Evolutionary conservation across 164 flowering plant species (phyloP), one percentile per base, ranked within the genome.

Genomic region (Hamamelis virginiana): DNA sequence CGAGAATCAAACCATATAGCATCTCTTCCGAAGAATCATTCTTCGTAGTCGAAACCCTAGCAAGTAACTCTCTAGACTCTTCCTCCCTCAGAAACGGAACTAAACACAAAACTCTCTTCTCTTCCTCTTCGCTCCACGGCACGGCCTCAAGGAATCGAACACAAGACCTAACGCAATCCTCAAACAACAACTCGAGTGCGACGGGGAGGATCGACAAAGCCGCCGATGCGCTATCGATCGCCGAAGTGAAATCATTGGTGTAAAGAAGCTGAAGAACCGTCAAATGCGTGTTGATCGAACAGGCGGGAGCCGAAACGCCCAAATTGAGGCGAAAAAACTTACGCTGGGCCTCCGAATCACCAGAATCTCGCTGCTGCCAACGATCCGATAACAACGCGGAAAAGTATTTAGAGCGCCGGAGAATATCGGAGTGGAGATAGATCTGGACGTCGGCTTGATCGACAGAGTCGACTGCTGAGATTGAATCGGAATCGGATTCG

Each of bases 61-160:
- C 81, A 8, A 89, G 71, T 26, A 92, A 86, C 56, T 88, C 94
- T 41, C 52, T 43, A 1, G 89, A 80, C 53, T 95, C 98, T 9
- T 86, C 97, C 46, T 76, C 78, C 5, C 81, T 65, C 14, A 95
- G 68, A 3, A 86, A 67, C 0, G 97, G 97, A 48, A 85, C 68
- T 21, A 92, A 23, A 59, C 57, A 59, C 57, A 92, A n/a, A 12
- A 95, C 88, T 18, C 78, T 80, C 59, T 60, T 75, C 65, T 92
- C 97, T 55, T 92, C 97, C 21, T 95, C 97, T 43, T 89, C 96
- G 15, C 71, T 88, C 97, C 98, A 95, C 19, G 97, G 97, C 33
- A 95, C 97, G 4, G 90, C 96, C 65, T 94, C 97, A 0, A 94
- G 85, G 66, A 88, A 91, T 59, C 62, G 66, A 25, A 94, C 86